Base-by-base conservation (phyloP, 441 rosid genomes). In the Populus hybrid region DNA sequence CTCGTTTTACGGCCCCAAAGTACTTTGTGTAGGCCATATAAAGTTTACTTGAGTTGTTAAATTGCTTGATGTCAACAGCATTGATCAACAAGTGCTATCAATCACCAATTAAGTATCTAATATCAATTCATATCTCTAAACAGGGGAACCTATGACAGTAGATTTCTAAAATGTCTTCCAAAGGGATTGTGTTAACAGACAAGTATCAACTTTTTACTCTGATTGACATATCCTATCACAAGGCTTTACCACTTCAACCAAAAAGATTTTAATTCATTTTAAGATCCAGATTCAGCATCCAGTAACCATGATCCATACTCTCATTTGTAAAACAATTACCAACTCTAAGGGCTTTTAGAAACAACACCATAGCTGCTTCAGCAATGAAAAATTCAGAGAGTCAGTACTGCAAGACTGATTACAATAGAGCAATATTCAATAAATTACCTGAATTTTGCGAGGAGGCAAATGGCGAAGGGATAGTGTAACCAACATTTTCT, bases 391-490 rank as follows among this genome's bases (percentile, higher is more conserved):
- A 20, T 59, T 59, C 64, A 8, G 26, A 59, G 65, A n/a, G n/a
- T 59, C 26, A 59, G 23, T n/a, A 4, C 38, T 35, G 16, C 63
- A 10, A 10, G 28, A 65, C 10, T 11, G 21, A 50, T 16, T 3
- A 61, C 65, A 32, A 73, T 14, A 23, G 68, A 3, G 30, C 61
- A 77, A 70, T 65, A 59, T 26, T 77, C 64, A 67, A 65, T 68
- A 21, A 63, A 77, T 76, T 84, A 94, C 99, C 98, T 89, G 99
- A 88, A 81, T 82, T 87, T 69, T 89, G 89, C 32, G 97, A 91
- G 78, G 96, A 91, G 40, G 88, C 88, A 75, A 82, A 84, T 40
- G 94, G 91, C 2, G 98, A 92, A 28, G 97, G 97, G 91, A 92
- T 83, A 28, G 82, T 71, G 71, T 93, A 90, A 36, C 90, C 94